A percentile compares a stretch with the other conserved stretches of the same genome.
These are phyloP conservation scores for Hypholoma fasciculare DNA, from an alignment of 768 basidiomycete genomes.

Conservation along the genomic window DNA sequence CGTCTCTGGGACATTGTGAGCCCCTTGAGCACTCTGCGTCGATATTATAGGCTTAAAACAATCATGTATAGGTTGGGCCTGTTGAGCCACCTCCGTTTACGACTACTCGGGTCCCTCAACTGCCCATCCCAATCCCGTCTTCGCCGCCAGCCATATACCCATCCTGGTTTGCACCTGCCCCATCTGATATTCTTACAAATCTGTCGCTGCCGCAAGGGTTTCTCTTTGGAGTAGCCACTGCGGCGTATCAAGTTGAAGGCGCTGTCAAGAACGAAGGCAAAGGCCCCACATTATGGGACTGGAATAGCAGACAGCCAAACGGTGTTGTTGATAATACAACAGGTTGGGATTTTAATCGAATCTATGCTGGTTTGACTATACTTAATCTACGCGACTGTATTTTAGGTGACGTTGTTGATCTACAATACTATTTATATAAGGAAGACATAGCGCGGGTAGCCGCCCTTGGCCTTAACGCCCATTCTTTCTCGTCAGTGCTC, in stretches of 20 bases:
- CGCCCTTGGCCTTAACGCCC: conserved; percentile 50
- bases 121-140: conserved; percentile 40
- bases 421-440: conserved; percentile 55
- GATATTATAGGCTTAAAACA: neutral
- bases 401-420: conserved; percentile 45
- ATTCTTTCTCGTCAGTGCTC: conserved; percentile 47
- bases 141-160: conserved; percentile 46
- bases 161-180: conserved; percentile 43
- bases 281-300: conserved; percentile 50
- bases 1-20: conserved; percentile 43
- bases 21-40: neutral
- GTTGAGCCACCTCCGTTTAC: conserved; percentile 46
- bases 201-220: conserved; percentile 48
- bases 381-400: neutral
- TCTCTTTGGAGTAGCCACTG: conserved; percentile 52
- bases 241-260: conserved; percentile 55
- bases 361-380: neutral
- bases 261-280: conserved; percentile 50
- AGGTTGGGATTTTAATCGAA: conserved; percentile 22
- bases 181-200: conserved; percentile 42
- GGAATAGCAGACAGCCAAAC: conserved; percentile 45
- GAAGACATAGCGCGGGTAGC: conserved; percentile 50
- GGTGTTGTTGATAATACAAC: conserved; percentile 44
- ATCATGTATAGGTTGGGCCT: conserved; percentile 36
- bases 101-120: conserved; percentile 38